Conservation (phyloP, 306 rosid genomes). For the Inga leiocalycina region DNA sequence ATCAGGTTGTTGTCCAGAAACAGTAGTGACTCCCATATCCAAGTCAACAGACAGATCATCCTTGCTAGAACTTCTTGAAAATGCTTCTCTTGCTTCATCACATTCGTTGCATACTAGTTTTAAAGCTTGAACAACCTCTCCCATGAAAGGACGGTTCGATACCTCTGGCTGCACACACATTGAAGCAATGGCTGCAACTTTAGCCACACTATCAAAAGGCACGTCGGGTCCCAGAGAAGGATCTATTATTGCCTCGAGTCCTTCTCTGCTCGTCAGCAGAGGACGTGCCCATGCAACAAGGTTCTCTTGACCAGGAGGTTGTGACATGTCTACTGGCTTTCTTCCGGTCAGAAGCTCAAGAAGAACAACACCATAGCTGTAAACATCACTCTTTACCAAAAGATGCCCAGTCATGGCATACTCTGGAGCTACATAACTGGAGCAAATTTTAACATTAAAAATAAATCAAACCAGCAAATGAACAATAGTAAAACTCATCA, state of each 20-base stretch:
- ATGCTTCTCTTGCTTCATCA: constrained; percentile 65
- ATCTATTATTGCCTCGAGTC: constrained; percentile 69
- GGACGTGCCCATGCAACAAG: constrained; percentile 96
- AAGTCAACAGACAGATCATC: constrained; percentile 56
- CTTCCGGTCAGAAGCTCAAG: constrained; percentile 90
- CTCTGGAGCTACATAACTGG: constrained; percentile 96
- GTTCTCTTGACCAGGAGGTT: constrained; percentile 92
- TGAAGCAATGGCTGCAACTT: constrained; percentile 98
- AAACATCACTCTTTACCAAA: constrained; percentile 95
- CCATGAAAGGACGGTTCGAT: constrained; percentile 92
- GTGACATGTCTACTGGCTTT: constrained; percentile 94
- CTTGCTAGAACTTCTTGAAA: constrained; percentile 58
- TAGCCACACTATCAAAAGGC: constrained; percentile 70
- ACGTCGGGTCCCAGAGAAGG: constrained; percentile 56
- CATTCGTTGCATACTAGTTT: constrained; percentile 82
- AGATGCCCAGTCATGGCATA: constrained; percentile 99
- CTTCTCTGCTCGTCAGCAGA: constrained; percentile 77
- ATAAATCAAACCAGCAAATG: constrained; percentile 21
- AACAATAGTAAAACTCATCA: constrained; percentile 10
- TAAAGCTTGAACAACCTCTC: constrained; percentile 96
- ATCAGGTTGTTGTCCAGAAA: constrained; percentile 53
- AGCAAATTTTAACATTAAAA: constrained; percentile 29
- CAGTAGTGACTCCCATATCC: constrained; percentile 23
- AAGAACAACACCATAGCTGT: constrained; percentile 96
- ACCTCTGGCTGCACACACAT: constrained; percentile 99